Evolutionary conservation across 129 eudicot genomes (phyloP), one percentile per base, ranked within the genome.

Genomic region (Arctium lappa): DNA sequence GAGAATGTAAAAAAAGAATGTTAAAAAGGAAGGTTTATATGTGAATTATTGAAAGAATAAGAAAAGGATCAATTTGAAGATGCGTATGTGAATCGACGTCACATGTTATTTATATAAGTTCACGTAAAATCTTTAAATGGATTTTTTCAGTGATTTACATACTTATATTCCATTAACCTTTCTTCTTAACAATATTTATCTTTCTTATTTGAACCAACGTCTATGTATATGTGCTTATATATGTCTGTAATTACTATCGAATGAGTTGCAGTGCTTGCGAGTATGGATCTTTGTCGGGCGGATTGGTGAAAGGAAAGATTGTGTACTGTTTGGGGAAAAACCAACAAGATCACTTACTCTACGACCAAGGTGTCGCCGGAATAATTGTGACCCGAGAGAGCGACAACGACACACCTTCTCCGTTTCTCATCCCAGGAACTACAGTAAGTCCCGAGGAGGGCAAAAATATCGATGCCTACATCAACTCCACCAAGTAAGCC

Each of bases 401-500:
- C 0, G 46, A 32, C 2, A 1, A 69, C 13, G 97, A 92, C 70
- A 66, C 78, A 7, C 86, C 97, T 3, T 85, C 84, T 30, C 5
- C 92, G 5, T 84, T 73, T 53, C 79, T 83, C 22, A 72, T 81
- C 69, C 92, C 98, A 1, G 90, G 89, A 27, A 87, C 94, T 3
- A 66, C 83, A 3, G 86, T 92, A 11, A 76, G 63, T 65, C 66
- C 13, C 1, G 46, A 66, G 3, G 86, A 82, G 53, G 98, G 95
- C n/a, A 22, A 13, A 50, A 60, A 72, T 30, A 91, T 94, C 32
- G 91, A 89, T n/a, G 34, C 22, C n/a, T 94, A 94, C 73, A 94
- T 94, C 74, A 92, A 90, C 80, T 86, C 95, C 37, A 92, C 97
- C 86, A 90, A 76, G 98, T 94, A 82, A 37, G 87, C 16, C 12